Evolutionary conservation across 495 filamentous ascomycete species (phyloP), one percentile per base, ranked within the genome.

Genomic region (Penicillium manginii): DNA sequence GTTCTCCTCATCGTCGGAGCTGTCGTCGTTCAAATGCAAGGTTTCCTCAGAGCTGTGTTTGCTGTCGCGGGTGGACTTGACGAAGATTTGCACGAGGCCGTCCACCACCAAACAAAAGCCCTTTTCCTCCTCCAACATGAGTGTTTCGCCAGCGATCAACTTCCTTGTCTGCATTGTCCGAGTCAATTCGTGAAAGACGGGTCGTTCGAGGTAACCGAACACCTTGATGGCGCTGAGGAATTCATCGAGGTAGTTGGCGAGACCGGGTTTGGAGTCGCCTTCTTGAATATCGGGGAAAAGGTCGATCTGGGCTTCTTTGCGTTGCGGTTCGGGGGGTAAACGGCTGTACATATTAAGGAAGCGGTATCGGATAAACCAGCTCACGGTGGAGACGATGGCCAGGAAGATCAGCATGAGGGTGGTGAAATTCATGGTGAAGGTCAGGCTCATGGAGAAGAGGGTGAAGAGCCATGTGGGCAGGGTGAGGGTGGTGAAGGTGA

Each of bases 171-270:
- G 94, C 94, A 98, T 98, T 31, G 92, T 96, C 58, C 94, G 84
- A 2, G 94, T 98, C 63, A 98, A 83, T 71, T 98, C 94, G 69
- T 98, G 94, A 69, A 98, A 98, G 14, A 98, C 94, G 2, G 93
- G 91, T 18, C 94, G 84, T 70, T 98, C 94, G 45, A 98, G 81
- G 70, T 98, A 98, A 2, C 94, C 94, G 77, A 98, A 98, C 43
- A 98, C 93, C 68, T 97, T 98, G 71, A 98, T 98, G n/a, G 94
- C 94, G 73, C 92, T 97, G 14, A 98, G 80, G 62, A 98, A 98
- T 74, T 98, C 96, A 71, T 98, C 94, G 12, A 98, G 82, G 72
- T 98, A 98, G 69, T 91, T 98, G 19, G 91, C 86, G 26, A 98
- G 82, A 3, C 96, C 94, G 2, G 92, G 84, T 72, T 98, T 98